Percentiles rank a stretch among this genome's conserved stretches.
phyloP scores from a whole-genome alignment of 108 stramenopile species.

The Parmales sp. region DNA sequence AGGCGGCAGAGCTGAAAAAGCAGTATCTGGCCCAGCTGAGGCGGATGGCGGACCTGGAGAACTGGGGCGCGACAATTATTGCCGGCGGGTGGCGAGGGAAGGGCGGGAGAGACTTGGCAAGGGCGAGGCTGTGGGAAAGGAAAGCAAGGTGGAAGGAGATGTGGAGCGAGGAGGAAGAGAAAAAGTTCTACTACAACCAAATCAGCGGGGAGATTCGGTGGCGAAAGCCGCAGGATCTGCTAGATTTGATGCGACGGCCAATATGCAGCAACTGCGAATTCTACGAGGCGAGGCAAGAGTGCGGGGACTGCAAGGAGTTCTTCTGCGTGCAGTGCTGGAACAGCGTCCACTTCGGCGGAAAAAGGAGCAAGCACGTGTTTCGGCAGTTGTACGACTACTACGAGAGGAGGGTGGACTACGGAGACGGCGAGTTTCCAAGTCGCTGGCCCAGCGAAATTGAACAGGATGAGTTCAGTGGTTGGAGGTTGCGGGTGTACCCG shows the following conservation, averaged over 20 bases:
- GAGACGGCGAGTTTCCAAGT: slow-evolving; percentile 44
- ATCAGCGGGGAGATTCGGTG: slow-evolving; percentile 68
- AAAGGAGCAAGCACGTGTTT: slow-evolving; percentile 32
- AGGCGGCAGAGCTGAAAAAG: slow-evolving; percentile 7
- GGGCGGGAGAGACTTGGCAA: slow-evolving; percentile 23
- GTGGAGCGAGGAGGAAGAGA: slow-evolving; percentile 31
- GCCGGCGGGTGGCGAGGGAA: slow-evolving; percentile 32
- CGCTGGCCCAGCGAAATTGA: slow-evolving; percentile 46
- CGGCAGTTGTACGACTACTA: slow-evolving; percentile 49
- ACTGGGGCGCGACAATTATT: slow-evolving; percentile 31
- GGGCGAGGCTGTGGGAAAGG: slow-evolving; percentile 15
- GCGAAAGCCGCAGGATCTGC: slow-evolving; percentile 62
- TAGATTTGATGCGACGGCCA: slow-evolving; percentile 61
- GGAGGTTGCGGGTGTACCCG: neutral
- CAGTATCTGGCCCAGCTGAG: slow-evolving; percentile 13
- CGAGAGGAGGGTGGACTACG: slow-evolving; percentile 47
- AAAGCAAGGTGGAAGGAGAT: slow-evolving; percentile 55
- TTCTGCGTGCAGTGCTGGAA: slow-evolving; percentile 48
- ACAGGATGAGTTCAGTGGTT: slow-evolving; percentile 31
- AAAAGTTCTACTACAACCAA: slow-evolving; percentile 62
- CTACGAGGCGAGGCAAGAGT: slow-evolving; percentile 51
- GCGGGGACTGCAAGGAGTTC: slow-evolving; percentile 52
- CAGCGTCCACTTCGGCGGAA: slow-evolving; percentile 40
- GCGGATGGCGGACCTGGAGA: slow-evolving; percentile 12
- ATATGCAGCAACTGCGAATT: slow-evolving; percentile 54